Percentiles rank a stretch among this genome's conserved stretches.
These are phyloP conservation scores for Oryza longistaminata DNA, from an alignment of 176 grass and related monocot species.

Conservation along the genomic window DNA sequence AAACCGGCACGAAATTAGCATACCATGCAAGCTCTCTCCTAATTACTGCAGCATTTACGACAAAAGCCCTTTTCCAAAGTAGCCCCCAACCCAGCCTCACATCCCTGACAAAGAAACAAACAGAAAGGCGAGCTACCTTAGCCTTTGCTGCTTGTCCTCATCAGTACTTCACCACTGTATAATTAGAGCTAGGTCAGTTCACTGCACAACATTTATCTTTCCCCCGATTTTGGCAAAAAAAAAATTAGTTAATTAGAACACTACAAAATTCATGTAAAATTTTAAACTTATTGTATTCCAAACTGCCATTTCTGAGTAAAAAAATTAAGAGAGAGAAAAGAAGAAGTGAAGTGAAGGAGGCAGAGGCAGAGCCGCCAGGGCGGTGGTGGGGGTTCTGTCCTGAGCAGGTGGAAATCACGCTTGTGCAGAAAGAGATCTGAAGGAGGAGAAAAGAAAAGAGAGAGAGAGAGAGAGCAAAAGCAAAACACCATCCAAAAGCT, in stretches of 20 bases:
- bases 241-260: not conserved
- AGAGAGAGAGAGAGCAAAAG: conserved; percentile 25
- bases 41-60: conserved; percentile 17
- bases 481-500: conserved; percentile 26
- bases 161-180: not conserved
- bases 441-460: not conserved
- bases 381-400: conserved; percentile 16
- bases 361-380: conserved; percentile 1
- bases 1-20: not conserved
- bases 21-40: not conserved
- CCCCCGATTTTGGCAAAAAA: not conserved
- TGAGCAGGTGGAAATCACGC: conserved; percentile 45
- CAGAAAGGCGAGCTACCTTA: conserved; percentile 26
- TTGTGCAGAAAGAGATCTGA: conserved; percentile 41
- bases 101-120: conserved; percentile 11
- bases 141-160: conserved; percentile 3
- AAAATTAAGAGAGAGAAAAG: not conserved
- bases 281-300: not conserved
- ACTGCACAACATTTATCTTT: not conserved
- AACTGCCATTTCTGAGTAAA: no score
- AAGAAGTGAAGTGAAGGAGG: not conserved
- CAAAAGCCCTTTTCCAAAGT: not conserved
- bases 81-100: not conserved
- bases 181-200: not conserved
- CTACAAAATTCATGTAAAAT: not conserved